phyloP scores from a whole-genome alignment of 192 early-diverging fungal species.

The Globomyces pollinis-pini region DNA sequence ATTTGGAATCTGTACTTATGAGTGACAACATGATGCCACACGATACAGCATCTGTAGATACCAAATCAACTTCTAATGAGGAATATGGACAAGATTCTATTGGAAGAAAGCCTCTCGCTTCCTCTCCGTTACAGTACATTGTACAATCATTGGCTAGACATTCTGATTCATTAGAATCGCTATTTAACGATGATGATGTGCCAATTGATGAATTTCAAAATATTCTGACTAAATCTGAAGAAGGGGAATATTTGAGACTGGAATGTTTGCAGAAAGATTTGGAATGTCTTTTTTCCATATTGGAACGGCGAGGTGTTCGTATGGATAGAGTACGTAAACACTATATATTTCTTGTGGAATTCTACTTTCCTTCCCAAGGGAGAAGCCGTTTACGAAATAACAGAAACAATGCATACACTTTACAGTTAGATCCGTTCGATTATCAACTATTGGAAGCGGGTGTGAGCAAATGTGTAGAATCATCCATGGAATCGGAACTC shows the following conservation, averaged over 20 bases:
- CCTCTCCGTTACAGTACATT: conserved; percentile 10
- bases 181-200: conserved; percentile 4
- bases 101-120: not conserved
- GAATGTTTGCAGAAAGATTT: not conserved
- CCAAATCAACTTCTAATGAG: not conserved
- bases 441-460: too few species aligned
- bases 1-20: not conserved
- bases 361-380: not conserved
- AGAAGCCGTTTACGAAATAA: too few species aligned
- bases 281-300: not conserved
- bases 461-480: too few species aligned
- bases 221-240: not conserved
- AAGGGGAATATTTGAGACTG: not conserved
- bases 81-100: not conserved
- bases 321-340: conserved; percentile 1
- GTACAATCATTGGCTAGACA: conserved; percentile 7
- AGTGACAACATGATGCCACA: not conserved
- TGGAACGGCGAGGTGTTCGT: not conserved
- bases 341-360: not conserved
- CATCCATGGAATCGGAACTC: too few species aligned
- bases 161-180: not conserved
- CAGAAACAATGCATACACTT: too few species aligned
- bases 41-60: not conserved
- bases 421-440: too few species aligned
- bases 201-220: not conserved